Evolutionary conservation across 495 filamentous ascomycete genomes (phyloP).

Genomic region (Glarea lozoyensis): DNA sequence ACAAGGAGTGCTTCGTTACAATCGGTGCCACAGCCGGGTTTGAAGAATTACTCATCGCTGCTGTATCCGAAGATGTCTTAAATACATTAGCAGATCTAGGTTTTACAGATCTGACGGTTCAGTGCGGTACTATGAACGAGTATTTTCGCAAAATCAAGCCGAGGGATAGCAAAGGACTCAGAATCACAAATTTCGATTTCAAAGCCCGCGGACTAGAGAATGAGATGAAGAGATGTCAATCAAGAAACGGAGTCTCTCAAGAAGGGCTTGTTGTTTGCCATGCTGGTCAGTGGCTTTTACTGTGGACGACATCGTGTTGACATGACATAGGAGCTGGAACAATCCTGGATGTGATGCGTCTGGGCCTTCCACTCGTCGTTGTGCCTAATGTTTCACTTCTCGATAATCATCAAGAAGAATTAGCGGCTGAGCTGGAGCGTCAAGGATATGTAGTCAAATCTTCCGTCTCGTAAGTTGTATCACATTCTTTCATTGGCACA

Average conservation of each 20-base stretch:
- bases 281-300: constrained; percentile 54
- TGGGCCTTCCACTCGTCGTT: constrained; percentile 61
- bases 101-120: constrained; percentile 18
- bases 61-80: constrained; percentile 32
- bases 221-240: constrained; percentile 41
- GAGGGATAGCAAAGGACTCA: constrained; percentile 24
- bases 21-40: constrained; percentile 89
- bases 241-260: constrained; percentile 12
- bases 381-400: constrained; percentile 78
- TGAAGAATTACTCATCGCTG: constrained; percentile 53
- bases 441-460: constrained; percentile 36
- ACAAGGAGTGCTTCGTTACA: constrained; percentile 55
- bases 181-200: constrained; percentile 58
- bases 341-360: constrained; percentile 71
- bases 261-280: constrained; percentile 77
- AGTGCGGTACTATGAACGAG: constrained; percentile 8
- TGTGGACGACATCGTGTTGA: constrained; percentile 2
- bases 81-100: constrained; percentile 8
- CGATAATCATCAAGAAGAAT: constrained; percentile 86
- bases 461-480: constrained; percentile 7
- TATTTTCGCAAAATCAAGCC: constrained; percentile 13
- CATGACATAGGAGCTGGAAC: constrained; percentile 64
- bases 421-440: constrained; percentile 61
- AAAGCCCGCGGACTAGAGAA: constrained; percentile 43
- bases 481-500: too few relatives aligned